phyloP scores from a whole-genome alignment of 1,139 yeast genomes.

The Sugiyamaella castrensis region DNA sequence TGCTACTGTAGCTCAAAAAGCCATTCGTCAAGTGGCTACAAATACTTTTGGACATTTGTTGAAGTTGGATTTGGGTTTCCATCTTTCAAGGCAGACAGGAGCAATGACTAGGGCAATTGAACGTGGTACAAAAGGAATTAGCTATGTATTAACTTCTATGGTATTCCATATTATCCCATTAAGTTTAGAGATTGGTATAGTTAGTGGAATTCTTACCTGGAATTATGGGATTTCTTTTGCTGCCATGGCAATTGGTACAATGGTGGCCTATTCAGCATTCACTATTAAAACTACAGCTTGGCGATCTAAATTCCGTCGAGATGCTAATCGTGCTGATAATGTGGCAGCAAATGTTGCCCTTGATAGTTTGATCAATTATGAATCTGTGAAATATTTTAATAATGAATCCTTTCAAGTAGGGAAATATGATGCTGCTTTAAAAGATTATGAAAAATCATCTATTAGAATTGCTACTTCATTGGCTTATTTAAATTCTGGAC shows the following conservation, averaged over 20 bases:
- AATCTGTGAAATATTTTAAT: constrained; percentile 91
- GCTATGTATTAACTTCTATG: constrained; percentile 90
- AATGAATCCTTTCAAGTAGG: constrained; percentile 75
- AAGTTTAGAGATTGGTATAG: constrained; percentile 85
- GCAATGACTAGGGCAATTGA: constrained; percentile 95
- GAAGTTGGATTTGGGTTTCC: constrained; percentile 85
- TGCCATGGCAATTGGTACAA: constrained; percentile 80
- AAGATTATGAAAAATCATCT: constrained; percentile 73
- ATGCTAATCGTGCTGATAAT: constrained; percentile 92
- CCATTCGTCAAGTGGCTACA: constrained; percentile 85
- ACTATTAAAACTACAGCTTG: constrained; percentile 93
- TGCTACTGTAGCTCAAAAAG: constrained; percentile 93
- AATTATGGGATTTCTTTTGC: constrained; percentile 90
- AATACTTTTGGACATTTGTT: constrained; percentile 83
- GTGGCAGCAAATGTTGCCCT: constrained; percentile 91
- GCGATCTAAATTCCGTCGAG: constrained; percentile 89
- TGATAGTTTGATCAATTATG: constrained; percentile 91
- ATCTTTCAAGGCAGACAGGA: constrained; percentile 89
- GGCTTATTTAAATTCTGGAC: constrained; percentile 89
- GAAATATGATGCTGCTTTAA: constrained; percentile 78
- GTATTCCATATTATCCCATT: constrained; percentile 95
- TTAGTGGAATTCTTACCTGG: constrained; percentile 89
- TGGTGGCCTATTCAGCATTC: constrained; percentile 81
- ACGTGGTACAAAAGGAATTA: constrained; percentile 95
- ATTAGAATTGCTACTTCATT: constrained; percentile 90